phyloP scores from a whole-genome alignment of 2,329 filamentous ascomycete genomes.

The Colletotrichum sp. region DNA sequence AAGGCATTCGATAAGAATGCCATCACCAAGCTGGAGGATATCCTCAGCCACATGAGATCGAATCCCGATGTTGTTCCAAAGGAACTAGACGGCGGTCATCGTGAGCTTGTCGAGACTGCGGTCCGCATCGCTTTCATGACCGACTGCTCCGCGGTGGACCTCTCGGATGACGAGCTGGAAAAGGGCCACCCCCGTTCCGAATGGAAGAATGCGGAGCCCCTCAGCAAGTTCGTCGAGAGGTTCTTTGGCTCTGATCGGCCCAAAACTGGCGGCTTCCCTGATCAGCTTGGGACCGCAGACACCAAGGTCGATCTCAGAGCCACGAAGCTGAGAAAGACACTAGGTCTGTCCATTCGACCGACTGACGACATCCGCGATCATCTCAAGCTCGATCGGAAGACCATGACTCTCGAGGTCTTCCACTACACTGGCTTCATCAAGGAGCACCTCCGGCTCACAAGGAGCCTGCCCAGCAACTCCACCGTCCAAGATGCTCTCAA shows the following conservation, averaged over 20 bases:
- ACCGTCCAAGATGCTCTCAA: neutral
- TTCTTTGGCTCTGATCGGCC: neutral
- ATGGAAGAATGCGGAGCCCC: neutral
- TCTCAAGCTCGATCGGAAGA: slow-evolving; percentile 5
- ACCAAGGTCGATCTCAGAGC: neutral
- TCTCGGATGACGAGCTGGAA: neutral
- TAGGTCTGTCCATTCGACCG: neutral
- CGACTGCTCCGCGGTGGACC: neutral
- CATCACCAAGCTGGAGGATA: neutral
- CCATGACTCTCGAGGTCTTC: slow-evolving; percentile 10
- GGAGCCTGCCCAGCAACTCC: neutral
- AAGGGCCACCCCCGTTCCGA: neutral
- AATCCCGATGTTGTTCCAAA: neutral
- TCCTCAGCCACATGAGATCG: neutral
- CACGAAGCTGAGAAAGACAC: neutral
- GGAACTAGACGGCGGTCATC: neutral
- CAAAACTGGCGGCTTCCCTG: neutral
- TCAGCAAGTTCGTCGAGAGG: neutral
- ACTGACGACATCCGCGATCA: slow-evolving; percentile 20
- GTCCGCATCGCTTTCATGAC: neutral
- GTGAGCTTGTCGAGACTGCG: neutral
- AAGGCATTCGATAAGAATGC: neutral
- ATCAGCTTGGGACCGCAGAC: neutral
- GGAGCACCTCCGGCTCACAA: slow-evolving; percentile 16
- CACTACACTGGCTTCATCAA: slow-evolving; percentile 17